Base-by-base conservation (phyloP, 2,329 filamentous ascomycete species). In the Bipolaris victoriae region DNA sequence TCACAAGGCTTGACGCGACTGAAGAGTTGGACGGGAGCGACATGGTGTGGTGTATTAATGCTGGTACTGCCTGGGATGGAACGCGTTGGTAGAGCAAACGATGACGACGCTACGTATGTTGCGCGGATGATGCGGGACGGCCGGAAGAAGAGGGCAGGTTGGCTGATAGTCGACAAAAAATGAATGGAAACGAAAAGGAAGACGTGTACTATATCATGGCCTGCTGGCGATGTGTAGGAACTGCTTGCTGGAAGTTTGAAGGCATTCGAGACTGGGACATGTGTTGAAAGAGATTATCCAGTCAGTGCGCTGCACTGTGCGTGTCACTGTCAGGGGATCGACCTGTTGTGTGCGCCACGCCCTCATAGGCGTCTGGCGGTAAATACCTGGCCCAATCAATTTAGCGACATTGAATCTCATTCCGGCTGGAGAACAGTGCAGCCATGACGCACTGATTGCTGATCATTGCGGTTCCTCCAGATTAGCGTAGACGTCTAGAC, bases 271-370 rank as follows among this genome's bases (percentile, higher is more conserved):
- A 53, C 43, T 49, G 58, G 45, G 60, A 55, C 46, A 51, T 58
- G 55, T 33, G 50, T 40, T 20, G 39, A 47, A 29, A 26, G 51
- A 55, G 51, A 56, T 57, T 52, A 26, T 45, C 50, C 33, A 39
- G 55, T 50, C 55, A 49, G 54, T 60, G 55, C 46, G 57, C 60
- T 11, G 44, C 44, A 35, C 44, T 46, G 48, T 50, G 36, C 36
- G 36, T 37, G 39, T 51, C 29, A 33, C 33, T n/a, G 48, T 55
- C 59, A 65, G 57, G 46, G 63, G 61, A 46, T 61, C 51, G 46
- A 51, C 13, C 22, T n/a, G n/a, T 57, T 49, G 35, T 29, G 33
- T 37, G 50, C 55, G 50, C 50, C 55, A 57, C 51, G 55, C 55
- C 55, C 22, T 58, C 60, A 52, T 47, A 58, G 40, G 39, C 35